A percentile compares a stretch with the other conserved stretches of the same genome.
phyloP scores from a whole-genome alignment of 257 asterid species.

The Solanum rostratum region DNA sequence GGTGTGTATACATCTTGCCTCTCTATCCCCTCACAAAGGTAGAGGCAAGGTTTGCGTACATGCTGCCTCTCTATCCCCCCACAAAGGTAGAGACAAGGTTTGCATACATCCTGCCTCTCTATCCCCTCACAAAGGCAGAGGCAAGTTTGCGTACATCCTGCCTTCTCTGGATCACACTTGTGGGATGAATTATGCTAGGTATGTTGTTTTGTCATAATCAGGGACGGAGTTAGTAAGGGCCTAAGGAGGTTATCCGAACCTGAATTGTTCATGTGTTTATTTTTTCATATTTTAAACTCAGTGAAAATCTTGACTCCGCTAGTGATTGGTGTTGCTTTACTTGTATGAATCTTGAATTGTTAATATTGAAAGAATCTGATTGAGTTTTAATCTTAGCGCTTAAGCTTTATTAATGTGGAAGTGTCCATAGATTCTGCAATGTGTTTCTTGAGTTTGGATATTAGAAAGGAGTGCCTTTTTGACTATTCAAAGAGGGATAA shows the following conservation, averaged over 20 bases:
- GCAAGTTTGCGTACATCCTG: neutral
- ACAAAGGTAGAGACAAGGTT: neutral
- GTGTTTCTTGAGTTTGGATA: neutral
- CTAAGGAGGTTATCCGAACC: too few relatives aligned
- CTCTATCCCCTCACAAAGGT: neutral
- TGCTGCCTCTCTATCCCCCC: too few relatives aligned
- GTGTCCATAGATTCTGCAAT: neutral
- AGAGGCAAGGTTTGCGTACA: neutral
- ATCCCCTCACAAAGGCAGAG: too few relatives aligned
- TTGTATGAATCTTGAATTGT: neutral
- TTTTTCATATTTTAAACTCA: too few relatives aligned
- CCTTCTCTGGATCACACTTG: neutral
- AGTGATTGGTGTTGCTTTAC: neutral
- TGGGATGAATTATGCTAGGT: neutral
- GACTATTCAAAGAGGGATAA: neutral
- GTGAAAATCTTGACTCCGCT: too few relatives aligned
- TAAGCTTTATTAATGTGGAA: neutral
- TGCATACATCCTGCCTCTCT: too few relatives aligned
- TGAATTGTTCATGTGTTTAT: too few relatives aligned
- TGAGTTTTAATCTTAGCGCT: neutral
- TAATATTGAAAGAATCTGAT: neutral
- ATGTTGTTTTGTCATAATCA: neutral
- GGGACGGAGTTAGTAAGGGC: too few relatives aligned
- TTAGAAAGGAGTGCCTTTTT: neutral
- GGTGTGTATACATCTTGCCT: too few relatives aligned